Conservation (phyloP, 345 rosid genomes). For the Hibiscus trionum region DNA sequence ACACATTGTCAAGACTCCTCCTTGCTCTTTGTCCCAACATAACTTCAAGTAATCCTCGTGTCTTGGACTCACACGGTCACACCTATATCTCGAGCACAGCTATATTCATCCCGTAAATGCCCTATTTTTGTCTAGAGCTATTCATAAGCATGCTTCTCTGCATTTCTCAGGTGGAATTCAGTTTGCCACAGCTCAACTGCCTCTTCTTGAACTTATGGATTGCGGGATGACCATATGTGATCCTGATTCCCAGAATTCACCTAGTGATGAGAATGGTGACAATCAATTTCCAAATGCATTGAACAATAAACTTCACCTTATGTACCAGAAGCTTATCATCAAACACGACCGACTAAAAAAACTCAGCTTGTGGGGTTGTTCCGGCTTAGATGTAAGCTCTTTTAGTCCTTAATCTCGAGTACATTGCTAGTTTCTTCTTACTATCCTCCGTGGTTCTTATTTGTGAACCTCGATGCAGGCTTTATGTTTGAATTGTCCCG, state of each 20-base stretch:
- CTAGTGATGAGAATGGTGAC: slow-evolving; percentile 28
- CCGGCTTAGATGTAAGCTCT: slow-evolving; percentile 81
- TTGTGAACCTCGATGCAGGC: slow-evolving; percentile 53
- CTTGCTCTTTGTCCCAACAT: slow-evolving; percentile 95
- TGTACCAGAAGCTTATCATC: slow-evolving; percentile 80
- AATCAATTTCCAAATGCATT: slow-evolving; percentile 35
- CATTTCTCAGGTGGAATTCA: slow-evolving; percentile 79
- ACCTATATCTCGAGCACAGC: neutral
- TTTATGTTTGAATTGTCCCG: slow-evolving; percentile 76
- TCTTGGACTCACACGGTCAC: slow-evolving; percentile 16
- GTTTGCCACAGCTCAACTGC: slow-evolving; percentile 91
- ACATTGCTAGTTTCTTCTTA: neutral
- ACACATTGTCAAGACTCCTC: slow-evolving; percentile 69
- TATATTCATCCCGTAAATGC: neutral
- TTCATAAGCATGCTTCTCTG: neutral
- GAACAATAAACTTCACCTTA: slow-evolving; percentile 43
- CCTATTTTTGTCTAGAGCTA: neutral
- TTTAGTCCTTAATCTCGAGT: neutral
- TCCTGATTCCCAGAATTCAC: slow-evolving; percentile 34
- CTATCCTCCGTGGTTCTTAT: slow-evolving; percentile 18
- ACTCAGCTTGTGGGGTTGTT: slow-evolving; percentile 98
- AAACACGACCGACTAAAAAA: slow-evolving; percentile 72
- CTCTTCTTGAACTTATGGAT: slow-evolving; percentile 93
- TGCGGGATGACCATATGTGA: slow-evolving; percentile 95
- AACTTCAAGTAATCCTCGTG: slow-evolving; percentile 70